Conservation (phyloP, 768 basidiomycete genomes). For the Daedaleopsis sinensis region DNA sequence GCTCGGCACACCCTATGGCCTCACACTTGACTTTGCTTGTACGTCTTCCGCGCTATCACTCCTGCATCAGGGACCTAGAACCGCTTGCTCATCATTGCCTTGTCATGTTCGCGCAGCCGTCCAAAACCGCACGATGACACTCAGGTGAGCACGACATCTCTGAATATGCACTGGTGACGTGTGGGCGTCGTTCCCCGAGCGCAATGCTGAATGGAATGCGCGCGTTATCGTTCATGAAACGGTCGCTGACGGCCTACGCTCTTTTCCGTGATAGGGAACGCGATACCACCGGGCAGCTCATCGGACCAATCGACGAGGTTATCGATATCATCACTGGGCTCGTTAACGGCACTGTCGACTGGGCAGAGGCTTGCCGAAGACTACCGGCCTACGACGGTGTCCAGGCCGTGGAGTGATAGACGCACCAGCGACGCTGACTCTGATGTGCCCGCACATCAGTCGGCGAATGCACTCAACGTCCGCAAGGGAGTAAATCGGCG, state of each 20-base stretch:
- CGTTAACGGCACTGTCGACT: constrained; percentile 72
- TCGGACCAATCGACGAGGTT: constrained; percentile 89
- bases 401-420: constrained; percentile 62
- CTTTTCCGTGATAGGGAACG: constrained; percentile 64
- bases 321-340: constrained; percentile 79
- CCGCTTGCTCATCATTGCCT: neutral
- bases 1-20: constrained; percentile 95
- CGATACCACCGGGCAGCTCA: constrained; percentile 91
- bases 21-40: constrained; percentile 96
- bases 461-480: neutral
- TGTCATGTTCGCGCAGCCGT: constrained; percentile 56
- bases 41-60: constrained; percentile 32
- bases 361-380: constrained; percentile 72
- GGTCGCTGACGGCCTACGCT: constrained; percentile 10
- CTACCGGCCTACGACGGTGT: constrained; percentile 86
- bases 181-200: constrained; percentile 1
- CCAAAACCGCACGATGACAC: constrained; percentile 91
- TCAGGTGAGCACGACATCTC: constrained; percentile 64
- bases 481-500: neutral
- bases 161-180: constrained; percentile 5
- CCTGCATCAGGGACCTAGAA: neutral
- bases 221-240: neutral
- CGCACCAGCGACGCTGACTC: neutral
- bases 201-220: neutral
- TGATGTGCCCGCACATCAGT: neutral